Conservation (phyloP, 495 filamentous ascomycete species). For the Pseudoneurospora amorphoporcata region DNA sequence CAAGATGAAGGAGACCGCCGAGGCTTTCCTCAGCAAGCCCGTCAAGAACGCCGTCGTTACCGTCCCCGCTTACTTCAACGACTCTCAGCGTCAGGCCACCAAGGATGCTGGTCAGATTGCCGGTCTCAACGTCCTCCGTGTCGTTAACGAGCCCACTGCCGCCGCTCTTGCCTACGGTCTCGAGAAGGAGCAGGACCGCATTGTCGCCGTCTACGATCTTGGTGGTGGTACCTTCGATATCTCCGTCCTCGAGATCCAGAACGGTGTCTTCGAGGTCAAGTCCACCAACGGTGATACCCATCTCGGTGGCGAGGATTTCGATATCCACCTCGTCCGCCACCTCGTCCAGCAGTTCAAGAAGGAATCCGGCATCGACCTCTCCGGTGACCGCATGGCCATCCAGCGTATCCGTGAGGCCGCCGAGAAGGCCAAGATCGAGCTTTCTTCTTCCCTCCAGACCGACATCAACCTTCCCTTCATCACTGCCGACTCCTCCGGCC, state of each 20-base stretch:
- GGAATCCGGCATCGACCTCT: conserved; percentile 85
- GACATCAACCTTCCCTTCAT: conserved; percentile 99
- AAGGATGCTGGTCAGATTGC: conserved; percentile 96
- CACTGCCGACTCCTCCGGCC: conserved; percentile 85
- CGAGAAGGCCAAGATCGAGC: conserved; percentile 99
- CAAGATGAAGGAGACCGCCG: conserved; percentile 99
- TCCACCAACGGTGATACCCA: conserved; percentile 98
- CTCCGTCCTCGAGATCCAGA: conserved; percentile 93
- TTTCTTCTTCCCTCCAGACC: conserved; percentile 91
- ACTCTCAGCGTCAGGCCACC: conserved; percentile 93
- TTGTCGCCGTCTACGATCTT: conserved; percentile 95
- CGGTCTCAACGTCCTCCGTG: conserved; percentile 90
- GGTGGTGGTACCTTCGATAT: conserved; percentile 99
- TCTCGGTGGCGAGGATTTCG: conserved; percentile 96
- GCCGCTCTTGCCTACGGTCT: conserved; percentile 92
- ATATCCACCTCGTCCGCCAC: conserved; percentile 91
- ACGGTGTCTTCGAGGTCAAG: conserved; percentile 97
- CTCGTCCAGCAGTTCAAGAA: conserved; percentile 94
- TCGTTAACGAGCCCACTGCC: conserved; percentile 94
- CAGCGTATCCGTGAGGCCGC: conserved; percentile 98
- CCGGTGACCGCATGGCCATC: conserved; percentile 93
- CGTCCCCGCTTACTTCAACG: conserved; percentile 96
- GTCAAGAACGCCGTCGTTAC: conserved; percentile 95
- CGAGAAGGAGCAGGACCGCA: conserved; percentile 81
- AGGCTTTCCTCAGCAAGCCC: conserved; percentile 77